Evolutionary conservation across 2,329 filamentous ascomycete genomes (phyloP).

Genomic region (Knufia petricola): DNA sequence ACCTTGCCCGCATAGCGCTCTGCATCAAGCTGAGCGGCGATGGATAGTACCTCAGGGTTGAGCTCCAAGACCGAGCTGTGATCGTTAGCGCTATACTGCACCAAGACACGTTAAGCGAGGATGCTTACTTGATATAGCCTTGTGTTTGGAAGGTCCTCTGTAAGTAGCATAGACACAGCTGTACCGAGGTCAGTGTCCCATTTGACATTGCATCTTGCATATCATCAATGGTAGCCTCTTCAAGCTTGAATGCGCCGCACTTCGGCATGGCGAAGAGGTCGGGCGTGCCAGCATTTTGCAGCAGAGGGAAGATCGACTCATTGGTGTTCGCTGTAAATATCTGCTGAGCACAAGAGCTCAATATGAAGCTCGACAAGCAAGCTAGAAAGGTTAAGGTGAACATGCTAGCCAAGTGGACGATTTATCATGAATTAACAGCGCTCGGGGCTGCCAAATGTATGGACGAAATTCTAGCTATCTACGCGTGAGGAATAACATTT

Average conservation of each 20-base stretch:
- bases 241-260: conserved; percentile 52
- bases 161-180: conserved; percentile 55
- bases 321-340: no score
- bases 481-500: no score
- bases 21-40: conserved; percentile 51
- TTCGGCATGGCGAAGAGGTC: conserved; percentile 50
- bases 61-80: conserved; percentile 51
- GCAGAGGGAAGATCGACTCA: conserved; percentile 30
- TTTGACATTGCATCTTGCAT: conserved; percentile 50
- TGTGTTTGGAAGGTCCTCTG: conserved; percentile 53
- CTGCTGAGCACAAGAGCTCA: no score
- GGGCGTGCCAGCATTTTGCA: conserved; percentile 25
- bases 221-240: conserved; percentile 61
- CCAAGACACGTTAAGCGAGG: background rate
- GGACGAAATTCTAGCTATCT: no score
- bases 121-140: conserved; percentile 51
- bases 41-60: conserved; percentile 57
- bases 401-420: no score
- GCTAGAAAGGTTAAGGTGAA: no score
- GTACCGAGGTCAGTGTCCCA: conserved; percentile 48
- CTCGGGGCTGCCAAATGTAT: no score
- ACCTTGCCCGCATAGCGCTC: conserved; percentile 49
- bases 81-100: conserved; percentile 11
- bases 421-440: no score
- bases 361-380: no score